Percentiles rank a stretch among this genome's conserved stretches.
phyloP scores from a whole-genome alignment of 352 stramenopile genomes.

The Phytophthora tubulina region DNA sequence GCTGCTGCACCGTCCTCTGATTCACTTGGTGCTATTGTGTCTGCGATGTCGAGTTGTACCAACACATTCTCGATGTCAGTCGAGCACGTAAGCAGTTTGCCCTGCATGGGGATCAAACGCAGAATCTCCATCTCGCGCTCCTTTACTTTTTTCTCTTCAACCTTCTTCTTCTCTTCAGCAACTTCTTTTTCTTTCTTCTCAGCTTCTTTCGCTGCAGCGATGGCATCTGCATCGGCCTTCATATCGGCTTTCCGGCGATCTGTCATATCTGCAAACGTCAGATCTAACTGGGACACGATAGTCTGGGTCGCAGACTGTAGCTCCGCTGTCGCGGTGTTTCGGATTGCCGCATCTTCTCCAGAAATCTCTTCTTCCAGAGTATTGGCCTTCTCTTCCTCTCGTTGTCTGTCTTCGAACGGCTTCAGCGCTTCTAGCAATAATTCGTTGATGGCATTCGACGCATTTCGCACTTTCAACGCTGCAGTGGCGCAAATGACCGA shows the following conservation, averaged over 20 bases:
- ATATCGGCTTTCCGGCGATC: slow-evolving; percentile 46
- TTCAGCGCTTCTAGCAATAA: slow-evolving; percentile 57
- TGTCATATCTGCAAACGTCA: slow-evolving; percentile 51
- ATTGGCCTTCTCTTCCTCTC: slow-evolving; percentile 46
- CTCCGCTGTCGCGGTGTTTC: slow-evolving; percentile 23
- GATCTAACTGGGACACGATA: slow-evolving; percentile 58
- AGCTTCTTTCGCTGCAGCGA: slow-evolving; percentile 37
- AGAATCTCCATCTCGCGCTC: slow-evolving; percentile 56
- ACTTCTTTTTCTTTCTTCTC: slow-evolving; percentile 58
- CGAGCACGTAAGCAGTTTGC: slow-evolving; percentile 53
- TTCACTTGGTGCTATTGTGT: slow-evolving; percentile 3
- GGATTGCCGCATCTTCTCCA: slow-evolving; percentile 19
- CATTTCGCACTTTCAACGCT: slow-evolving; percentile 43
- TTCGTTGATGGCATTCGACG: slow-evolving; percentile 55
- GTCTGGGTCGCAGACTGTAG: slow-evolving; percentile 44
- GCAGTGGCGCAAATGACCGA: slow-evolving; percentile 6
- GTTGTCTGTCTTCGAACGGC: slow-evolving; percentile 54
- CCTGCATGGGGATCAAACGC: slow-evolving; percentile 52
- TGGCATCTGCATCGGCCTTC: slow-evolving; percentile 41
- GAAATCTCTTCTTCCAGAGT: slow-evolving; percentile 18
- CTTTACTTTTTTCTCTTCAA: slow-evolving; percentile 41
- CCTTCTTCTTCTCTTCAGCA: slow-evolving; percentile 49
- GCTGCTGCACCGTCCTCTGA: not conserved
- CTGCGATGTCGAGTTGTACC: slow-evolving; percentile 42
- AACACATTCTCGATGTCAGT: slow-evolving; percentile 59